Percentiles rank a stretch among this genome's conserved stretches.
Evolutionary conservation across 1,139 yeast species (phyloP).

Genomic region (Suhomyces ambrosiae): DNA sequence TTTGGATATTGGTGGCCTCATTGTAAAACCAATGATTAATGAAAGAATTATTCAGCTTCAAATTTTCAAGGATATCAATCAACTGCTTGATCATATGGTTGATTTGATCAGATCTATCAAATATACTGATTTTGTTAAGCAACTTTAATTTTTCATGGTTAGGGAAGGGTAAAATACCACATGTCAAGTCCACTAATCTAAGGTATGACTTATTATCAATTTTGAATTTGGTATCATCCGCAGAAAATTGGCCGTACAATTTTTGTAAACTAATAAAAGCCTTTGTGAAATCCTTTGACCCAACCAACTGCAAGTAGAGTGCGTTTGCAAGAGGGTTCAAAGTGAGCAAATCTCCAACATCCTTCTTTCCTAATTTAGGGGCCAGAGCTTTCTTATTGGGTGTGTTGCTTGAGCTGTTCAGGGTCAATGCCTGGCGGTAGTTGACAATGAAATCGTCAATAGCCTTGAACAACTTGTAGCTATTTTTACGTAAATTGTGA

Average conservation of each 20-base stretch:
- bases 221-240: constrained; percentile 20
- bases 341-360: constrained; percentile 41
- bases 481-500: constrained; percentile 26
- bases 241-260: constrained; percentile 28
- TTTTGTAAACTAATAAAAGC: constrained; percentile 44
- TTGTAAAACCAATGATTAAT: constrained; percentile 51
- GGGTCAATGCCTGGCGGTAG: constrained; percentile 36
- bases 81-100: constrained; percentile 36
- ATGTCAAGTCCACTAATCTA: constrained; percentile 53
- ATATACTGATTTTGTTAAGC: constrained; percentile 36
- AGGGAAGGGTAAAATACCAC: constrained; percentile 64
- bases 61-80: constrained; percentile 35
- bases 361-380: constrained; percentile 6
- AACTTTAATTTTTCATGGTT: constrained; percentile 46
- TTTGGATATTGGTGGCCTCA: constrained; percentile 54
- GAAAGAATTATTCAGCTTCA: constrained; percentile 36
- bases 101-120: constrained; percentile 38
- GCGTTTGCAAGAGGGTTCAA: constrained; percentile 66
- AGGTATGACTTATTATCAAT: constrained; percentile 35
- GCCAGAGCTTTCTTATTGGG: constrained; percentile 7
- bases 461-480: constrained; percentile 35
- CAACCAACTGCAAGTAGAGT: constrained; percentile 54
- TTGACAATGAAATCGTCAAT: constrained; percentile 47
- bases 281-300: constrained; percentile 46
- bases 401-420: constrained; percentile 10